phyloP scores from a whole-genome alignment of 2,329 filamentous ascomycete genomes.

The Cladosporium sp. region DNA sequence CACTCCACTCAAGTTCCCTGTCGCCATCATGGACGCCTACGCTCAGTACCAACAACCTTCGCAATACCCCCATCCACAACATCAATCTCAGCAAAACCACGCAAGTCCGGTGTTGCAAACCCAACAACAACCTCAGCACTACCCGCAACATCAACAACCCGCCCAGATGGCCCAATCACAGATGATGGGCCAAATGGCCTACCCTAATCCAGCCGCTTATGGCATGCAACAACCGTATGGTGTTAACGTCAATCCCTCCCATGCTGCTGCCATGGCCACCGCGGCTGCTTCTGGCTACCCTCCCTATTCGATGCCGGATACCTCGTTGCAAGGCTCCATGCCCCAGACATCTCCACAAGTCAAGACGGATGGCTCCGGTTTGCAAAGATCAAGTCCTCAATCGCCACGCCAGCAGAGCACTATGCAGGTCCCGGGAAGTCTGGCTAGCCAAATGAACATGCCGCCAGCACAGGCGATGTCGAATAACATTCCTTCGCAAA shows the following conservation, averaged over 20 bases:
- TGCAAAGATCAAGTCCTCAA: slow-evolving; percentile 64
- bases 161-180: slow-evolving; percentile 55
- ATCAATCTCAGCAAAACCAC: slow-evolving; percentile 42
- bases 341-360: slow-evolving; percentile 65
- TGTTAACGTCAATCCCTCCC: slow-evolving; percentile 64
- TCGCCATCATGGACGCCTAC: slow-evolving; percentile 42
- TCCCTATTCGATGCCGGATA: slow-evolving; percentile 66
- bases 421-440: slow-evolving; percentile 45
- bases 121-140: slow-evolving; percentile 56
- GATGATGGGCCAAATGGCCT: slow-evolving; percentile 69
- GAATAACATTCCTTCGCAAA: slow-evolving; percentile 29
- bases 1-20: slow-evolving; percentile 4
- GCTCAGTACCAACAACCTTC: slow-evolving; percentile 43
- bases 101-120: slow-evolving; percentile 73
- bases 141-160: slow-evolving; percentile 52
- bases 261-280: slow-evolving; percentile 87
- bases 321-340: slow-evolving; percentile 60
- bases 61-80: slow-evolving; percentile 34
- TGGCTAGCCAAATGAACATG: slow-evolving; percentile 46
- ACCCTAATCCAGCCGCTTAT: slow-evolving; percentile 64
- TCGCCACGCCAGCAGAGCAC: slow-evolving; percentile 68
- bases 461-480: slow-evolving; percentile 55
- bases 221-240: slow-evolving; percentile 69
- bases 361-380: slow-evolving; percentile 49
- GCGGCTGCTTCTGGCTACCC: slow-evolving; percentile 80